phyloP scores from a whole-genome alignment of 108 stramenopile species.

The Cyclotella baltica region DNA sequence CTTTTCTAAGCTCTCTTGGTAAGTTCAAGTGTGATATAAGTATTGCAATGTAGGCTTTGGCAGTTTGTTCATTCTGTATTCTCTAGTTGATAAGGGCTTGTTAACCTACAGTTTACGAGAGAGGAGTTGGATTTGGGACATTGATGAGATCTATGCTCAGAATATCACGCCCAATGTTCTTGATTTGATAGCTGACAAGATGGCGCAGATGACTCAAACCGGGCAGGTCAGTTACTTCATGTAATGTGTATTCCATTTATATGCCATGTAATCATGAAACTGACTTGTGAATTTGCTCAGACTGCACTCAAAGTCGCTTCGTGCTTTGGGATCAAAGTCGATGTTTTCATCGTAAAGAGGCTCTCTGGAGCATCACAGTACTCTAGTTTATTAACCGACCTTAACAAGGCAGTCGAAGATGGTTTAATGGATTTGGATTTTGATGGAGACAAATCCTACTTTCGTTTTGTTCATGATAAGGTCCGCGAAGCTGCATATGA shows the following conservation, averaged over 20 bases:
- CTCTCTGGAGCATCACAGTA: background rate
- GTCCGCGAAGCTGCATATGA: slow-evolving; percentile 65
- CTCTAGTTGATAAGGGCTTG: background rate
- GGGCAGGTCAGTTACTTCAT: background rate
- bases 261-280: background rate
- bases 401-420: slow-evolving; percentile 23
- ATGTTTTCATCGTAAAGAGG: slow-evolving; percentile 6
- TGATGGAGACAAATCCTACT: slow-evolving; percentile 12
- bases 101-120: slow-evolving; percentile 36
- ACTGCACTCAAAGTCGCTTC: slow-evolving; percentile 34
- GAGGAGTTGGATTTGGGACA: slow-evolving; percentile 48
- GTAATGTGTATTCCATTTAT: background rate
- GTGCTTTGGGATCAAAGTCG: slow-evolving; percentile 44
- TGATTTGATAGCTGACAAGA: slow-evolving; percentile 44
- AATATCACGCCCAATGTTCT: slow-evolving; percentile 53
- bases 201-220: slow-evolving; percentile 4
- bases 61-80: too few species aligned
- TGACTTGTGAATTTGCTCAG: slow-evolving; percentile 23
- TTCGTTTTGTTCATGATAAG: slow-evolving; percentile 59
- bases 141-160: slow-evolving; percentile 28
- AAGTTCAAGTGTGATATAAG: too few species aligned
- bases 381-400: background rate
- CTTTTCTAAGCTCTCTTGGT: slow-evolving; percentile 34
- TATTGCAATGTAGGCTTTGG: too few species aligned
- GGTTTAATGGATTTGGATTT: slow-evolving; percentile 32